Base-by-base conservation (phyloP, 805 yeast genomes). In the Candida orba region DNA sequence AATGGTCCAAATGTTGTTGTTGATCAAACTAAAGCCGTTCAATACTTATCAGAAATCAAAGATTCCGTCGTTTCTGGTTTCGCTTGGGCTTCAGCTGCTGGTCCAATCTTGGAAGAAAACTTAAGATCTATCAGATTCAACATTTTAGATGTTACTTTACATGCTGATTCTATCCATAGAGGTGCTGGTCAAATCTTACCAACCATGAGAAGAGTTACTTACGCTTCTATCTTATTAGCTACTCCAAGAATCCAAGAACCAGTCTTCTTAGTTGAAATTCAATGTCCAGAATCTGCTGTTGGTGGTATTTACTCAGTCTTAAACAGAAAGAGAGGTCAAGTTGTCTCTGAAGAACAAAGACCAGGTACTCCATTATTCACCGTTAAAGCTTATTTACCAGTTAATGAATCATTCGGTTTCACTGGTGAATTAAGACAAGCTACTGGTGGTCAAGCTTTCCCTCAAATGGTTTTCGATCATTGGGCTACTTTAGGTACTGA, bases 381-480 rank as follows among this genome's bases (percentile, higher is more conserved):
- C 65, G 95, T 91, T 74, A 93, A 91, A 88, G 99, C 99, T 65
- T 86, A 89, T 95, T 81, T 91, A 78, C 99, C 99, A 72, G 97
- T 91, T 63, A 93, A 91, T 78, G 99, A 93, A 81, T 91, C 99
- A 48, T 91, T 93, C 84, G 99, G 99, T 85, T 91, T 91, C 96
- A 84, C 96, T 65, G 93, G 95, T 79, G 96, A 90, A 68, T 84
- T 91, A 69, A 88, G 99, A 82, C 97, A 91, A 79, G 96, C 98
- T 69, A 91, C 99, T 68, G 97, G 96, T 86, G 99, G 99, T 75
- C 99, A 91, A 82, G 99, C 99, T 73, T 91, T 91, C 99, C 99
- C 99, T 77, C 98, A 91, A 79, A 81, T 93, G 95, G 95, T 93
- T 73, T 93, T 91, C 76, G 98, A 93, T 75, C 99, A 91, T 75